Conservation (phyloP, 1,139 yeast genomes). For the Candida sp. region DNA sequence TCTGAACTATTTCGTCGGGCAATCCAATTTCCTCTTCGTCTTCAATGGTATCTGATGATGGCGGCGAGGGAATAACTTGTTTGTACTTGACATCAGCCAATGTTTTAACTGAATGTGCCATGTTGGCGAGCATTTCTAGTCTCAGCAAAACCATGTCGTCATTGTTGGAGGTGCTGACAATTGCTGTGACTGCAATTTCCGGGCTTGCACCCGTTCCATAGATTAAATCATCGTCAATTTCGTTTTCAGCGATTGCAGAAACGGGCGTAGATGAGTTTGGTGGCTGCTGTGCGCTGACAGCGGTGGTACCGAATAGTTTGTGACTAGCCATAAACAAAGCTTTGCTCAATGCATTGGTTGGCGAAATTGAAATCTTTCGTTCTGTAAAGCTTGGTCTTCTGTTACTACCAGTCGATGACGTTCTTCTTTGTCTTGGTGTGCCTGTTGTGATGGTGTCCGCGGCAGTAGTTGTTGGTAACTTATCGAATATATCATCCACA, state of each 20-base stretch:
- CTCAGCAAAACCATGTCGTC: slow-evolving; percentile 48
- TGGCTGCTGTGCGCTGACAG: slow-evolving; percentile 9
- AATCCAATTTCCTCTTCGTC: slow-evolving; percentile 35
- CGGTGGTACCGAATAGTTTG: slow-evolving; percentile 69
- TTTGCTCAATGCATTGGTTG: slow-evolving; percentile 86
- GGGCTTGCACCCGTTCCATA: slow-evolving; percentile 1
- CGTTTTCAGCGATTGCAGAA: slow-evolving; percentile 11
- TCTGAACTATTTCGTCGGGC: slow-evolving; percentile 62
- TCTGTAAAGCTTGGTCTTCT: slow-evolving; percentile 58
- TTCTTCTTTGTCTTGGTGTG: slow-evolving; percentile 23
- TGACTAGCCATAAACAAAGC: slow-evolving; percentile 91
- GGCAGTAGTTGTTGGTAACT: slow-evolving; percentile 68
- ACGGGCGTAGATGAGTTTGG: slow-evolving; percentile 5
- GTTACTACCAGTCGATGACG: slow-evolving; percentile 32
- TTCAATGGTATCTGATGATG: slow-evolving; percentile 51
- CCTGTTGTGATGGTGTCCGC: slow-evolving; percentile 27
- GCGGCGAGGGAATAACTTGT: slow-evolving; percentile 82
- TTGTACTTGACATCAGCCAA: slow-evolving; percentile 92
- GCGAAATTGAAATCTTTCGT: slow-evolving; percentile 69
- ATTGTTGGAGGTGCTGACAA: slow-evolving; percentile 6
- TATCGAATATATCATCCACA: slow-evolving; percentile 95
- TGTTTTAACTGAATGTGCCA: slow-evolving; percentile 85
- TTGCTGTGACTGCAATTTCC: slow-evolving; percentile 14
- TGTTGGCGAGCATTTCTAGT: slow-evolving; percentile 82
- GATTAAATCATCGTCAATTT: neutral